Percentiles rank a stretch among this genome's conserved stretches.
Evolutionary conservation across 2,329 filamentous ascomycete genomes (phyloP).

Genomic region (Apiospora pterosperma): DNA sequence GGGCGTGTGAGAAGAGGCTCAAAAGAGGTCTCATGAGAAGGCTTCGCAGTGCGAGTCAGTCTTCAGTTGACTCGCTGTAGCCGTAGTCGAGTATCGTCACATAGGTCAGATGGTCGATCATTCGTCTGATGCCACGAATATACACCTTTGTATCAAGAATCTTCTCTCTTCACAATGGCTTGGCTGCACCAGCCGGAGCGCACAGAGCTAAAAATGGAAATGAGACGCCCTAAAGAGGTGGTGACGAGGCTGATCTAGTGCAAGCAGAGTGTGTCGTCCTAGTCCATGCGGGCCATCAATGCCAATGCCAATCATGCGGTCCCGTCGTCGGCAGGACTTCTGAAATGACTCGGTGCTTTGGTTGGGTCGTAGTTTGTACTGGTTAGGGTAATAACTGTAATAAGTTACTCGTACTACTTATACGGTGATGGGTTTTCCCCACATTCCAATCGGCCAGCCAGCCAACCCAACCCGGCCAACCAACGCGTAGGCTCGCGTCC

Average conservation of each 20-base stretch:
- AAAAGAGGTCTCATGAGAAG: neutral
- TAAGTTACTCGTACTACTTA: neutral
- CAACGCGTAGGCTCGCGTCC: slow-evolving; percentile 1
- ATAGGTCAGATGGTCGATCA: neutral
- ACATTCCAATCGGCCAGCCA: neutral
- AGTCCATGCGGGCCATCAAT: neutral
- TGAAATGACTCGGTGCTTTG: neutral
- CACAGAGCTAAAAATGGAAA: neutral
- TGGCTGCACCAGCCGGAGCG: neutral
- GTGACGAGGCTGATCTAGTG: neutral
- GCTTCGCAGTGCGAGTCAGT: neutral
- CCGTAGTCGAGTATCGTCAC: neutral
- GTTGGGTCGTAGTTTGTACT: neutral
- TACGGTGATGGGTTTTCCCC: neutral
- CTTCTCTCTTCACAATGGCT: too few relatives aligned
- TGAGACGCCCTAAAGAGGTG: neutral
- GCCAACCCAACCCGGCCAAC: neutral
- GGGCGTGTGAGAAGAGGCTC: neutral
- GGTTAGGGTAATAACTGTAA: too few relatives aligned
- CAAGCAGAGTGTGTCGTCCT: neutral
- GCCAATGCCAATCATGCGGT: neutral
- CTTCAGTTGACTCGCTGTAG: neutral
- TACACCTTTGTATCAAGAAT: too few relatives aligned
- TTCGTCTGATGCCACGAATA: neutral
- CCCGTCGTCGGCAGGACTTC: neutral